phyloP scores from a whole-genome alignment of 2,329 filamentous ascomycete species.

The Kalaharituber pfeilii region DNA sequence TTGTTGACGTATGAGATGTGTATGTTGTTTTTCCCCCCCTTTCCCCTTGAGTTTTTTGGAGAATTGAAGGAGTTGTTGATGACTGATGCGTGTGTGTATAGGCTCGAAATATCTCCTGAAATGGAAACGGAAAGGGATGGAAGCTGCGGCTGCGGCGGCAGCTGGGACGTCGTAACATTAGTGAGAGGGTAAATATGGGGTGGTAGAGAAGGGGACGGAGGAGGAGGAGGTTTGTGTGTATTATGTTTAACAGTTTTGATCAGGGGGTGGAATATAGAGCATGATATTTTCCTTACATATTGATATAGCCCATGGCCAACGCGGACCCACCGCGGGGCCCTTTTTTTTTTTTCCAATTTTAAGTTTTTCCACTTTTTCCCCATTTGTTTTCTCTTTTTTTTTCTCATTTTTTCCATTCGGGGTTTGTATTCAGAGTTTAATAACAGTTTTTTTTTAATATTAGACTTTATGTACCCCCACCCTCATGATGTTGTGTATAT shows the following conservation, averaged over 20 bases:
- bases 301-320: no score
- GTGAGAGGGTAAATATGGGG: no score
- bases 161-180: no score
- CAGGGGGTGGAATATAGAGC: neutral
- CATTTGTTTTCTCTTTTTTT: neutral
- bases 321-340: no score
- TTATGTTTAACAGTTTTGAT: neutral
- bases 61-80: neutral
- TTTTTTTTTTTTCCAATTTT: neutral
- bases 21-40: neutral
- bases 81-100: neutral
- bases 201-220: no score
- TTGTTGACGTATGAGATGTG: constrained; percentile 76
- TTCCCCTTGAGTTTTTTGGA: neutral
- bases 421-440: no score
- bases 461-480: neutral
- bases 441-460: neutral
- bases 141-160: neutral
- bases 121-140: neutral
- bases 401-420: neutral
- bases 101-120: neutral
- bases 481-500: neutral
- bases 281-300: no score
- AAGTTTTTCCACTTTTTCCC: neutral
- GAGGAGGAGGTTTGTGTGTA: neutral